These are phyloP conservation scores for Sanghuangporus baumii DNA, from an alignment of 1,284 basidiomycete genomes.

Conservation along the genomic window DNA sequence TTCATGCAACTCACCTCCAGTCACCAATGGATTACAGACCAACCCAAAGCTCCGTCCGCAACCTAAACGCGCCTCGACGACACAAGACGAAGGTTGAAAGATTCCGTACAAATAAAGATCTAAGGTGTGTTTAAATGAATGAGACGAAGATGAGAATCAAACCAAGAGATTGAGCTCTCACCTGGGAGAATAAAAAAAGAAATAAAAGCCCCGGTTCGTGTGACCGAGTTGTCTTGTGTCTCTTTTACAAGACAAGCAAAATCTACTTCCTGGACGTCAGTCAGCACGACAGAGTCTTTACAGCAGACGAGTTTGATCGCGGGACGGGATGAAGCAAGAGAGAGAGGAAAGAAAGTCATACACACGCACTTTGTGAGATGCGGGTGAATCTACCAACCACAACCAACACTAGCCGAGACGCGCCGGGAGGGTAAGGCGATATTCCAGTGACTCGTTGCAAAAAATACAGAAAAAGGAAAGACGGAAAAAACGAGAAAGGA, in stretches of 20 bases:
- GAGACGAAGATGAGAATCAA: not conserved
- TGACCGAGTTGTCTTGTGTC: not conserved
- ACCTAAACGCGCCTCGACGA: not conserved
- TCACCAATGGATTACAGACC: not conserved
- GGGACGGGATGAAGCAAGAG: not conserved
- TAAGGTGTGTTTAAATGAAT: not conserved
- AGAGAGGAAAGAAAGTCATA: not conserved
- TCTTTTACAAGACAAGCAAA: not conserved
- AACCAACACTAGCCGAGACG: conserved; percentile 1
- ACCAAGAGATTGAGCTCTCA: not conserved
- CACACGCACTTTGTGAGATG: not conserved
- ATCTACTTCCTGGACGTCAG: not conserved
- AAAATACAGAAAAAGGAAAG: not conserved
- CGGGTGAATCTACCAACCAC: not conserved
- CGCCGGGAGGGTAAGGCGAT: not conserved
- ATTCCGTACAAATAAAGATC: no score
- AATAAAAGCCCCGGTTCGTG: not conserved
- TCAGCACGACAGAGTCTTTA: not conserved
- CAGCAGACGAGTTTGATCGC: no score
- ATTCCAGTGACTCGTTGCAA: not conserved
- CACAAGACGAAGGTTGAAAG: no score
- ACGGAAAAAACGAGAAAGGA: not conserved
- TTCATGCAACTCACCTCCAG: not conserved
- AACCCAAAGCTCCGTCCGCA: not conserved
- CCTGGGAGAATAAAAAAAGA: not conserved